phyloP scores from a whole-genome alignment of 768 basidiomycete genomes.

The Amanita fuliginea region DNA sequence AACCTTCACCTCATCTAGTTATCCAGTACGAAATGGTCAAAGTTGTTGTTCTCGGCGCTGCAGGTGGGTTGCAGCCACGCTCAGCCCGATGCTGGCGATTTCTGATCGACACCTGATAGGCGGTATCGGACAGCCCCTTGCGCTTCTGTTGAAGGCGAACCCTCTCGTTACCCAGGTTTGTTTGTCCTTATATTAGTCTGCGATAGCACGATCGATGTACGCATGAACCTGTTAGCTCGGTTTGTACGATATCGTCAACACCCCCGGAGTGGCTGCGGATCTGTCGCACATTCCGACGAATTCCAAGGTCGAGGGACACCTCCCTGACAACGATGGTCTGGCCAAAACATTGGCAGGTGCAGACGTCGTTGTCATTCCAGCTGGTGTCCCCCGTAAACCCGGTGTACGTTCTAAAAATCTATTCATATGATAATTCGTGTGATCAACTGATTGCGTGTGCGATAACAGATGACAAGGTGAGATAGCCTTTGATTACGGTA shows the following conservation, averaged over 20 bases:
- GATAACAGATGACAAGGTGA: conserved; percentile 41
- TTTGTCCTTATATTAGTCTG: not conserved
- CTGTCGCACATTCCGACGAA: conserved; percentile 88
- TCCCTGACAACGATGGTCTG: conserved; percentile 71
- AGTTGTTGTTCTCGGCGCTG: conserved; percentile 94
- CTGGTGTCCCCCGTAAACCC: conserved; percentile 93
- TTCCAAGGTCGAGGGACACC: conserved; percentile 74
- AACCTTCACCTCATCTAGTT: not conserved
- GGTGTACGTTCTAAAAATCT: conserved; percentile 42
- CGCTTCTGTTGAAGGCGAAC: conserved; percentile 85
- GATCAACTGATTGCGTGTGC: conserved; percentile 1
- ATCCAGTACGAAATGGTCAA: conserved; percentile 38
- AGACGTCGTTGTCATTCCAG: conserved; percentile 89
- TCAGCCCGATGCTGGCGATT: not conserved
- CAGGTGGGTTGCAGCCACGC: conserved; percentile 39
- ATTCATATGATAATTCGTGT: conserved; percentile 4
- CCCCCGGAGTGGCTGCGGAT: conserved; percentile 95
- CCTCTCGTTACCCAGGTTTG: conserved; percentile 66
- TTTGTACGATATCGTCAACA: conserved; percentile 94
- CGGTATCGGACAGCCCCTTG: conserved; percentile 94
- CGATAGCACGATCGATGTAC: not conserved
- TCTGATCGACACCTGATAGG: conserved; percentile 23
- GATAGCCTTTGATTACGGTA: conserved; percentile 4
- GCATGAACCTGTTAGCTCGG: conserved; percentile 50
- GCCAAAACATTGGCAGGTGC: conserved; percentile 78